Percentiles rank a stretch among this genome's conserved stretches.
Evolutionary conservation across 352 stramenopile genomes (phyloP).

Genomic region (Phytophthora palmivora): DNA sequence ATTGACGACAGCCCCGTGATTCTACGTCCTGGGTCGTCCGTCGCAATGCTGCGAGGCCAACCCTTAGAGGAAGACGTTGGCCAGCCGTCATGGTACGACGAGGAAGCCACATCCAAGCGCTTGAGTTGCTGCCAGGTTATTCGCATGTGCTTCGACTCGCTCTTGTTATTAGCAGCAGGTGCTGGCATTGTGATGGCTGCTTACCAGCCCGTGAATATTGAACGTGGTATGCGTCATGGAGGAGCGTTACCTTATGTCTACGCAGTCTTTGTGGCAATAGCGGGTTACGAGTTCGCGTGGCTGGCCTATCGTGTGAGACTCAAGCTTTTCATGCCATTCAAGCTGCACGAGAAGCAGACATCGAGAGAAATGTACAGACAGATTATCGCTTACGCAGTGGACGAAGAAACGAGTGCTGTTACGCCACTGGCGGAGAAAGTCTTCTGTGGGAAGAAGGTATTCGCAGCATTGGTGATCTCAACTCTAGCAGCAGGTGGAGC

Average conservation of each 20-base stretch:
- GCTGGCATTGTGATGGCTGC: constrained; percentile 43
- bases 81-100: constrained; percentile 47
- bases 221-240: constrained; percentile 22
- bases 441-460: constrained; percentile 38
- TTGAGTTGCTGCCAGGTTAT: constrained; percentile 36
- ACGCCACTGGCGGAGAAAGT: constrained; percentile 55
- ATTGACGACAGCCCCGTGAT: constrained; percentile 30
- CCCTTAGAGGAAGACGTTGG: constrained; percentile 19
- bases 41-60: constrained; percentile 38
- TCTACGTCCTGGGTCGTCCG: constrained; percentile 42
- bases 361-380: constrained; percentile 70
- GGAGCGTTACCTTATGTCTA: constrained; percentile 60
- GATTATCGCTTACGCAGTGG: constrained; percentile 75
- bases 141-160: constrained; percentile 40
- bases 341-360: constrained; percentile 75
- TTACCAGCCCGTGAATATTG: constrained; percentile 41
- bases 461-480: constrained; percentile 32
- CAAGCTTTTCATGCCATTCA: constrained; percentile 67
- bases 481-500: constrained; percentile 11
- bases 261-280: constrained; percentile 47
- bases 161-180: constrained; percentile 43
- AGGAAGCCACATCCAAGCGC: constrained; percentile 21
- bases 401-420: constrained; percentile 59
- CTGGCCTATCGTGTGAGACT: constrained; percentile 62
- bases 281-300: constrained; percentile 67